Evolutionary conservation across 2,329 filamentous ascomycete genomes (phyloP).

Genomic region (Coniochaeta prunicola): DNA sequence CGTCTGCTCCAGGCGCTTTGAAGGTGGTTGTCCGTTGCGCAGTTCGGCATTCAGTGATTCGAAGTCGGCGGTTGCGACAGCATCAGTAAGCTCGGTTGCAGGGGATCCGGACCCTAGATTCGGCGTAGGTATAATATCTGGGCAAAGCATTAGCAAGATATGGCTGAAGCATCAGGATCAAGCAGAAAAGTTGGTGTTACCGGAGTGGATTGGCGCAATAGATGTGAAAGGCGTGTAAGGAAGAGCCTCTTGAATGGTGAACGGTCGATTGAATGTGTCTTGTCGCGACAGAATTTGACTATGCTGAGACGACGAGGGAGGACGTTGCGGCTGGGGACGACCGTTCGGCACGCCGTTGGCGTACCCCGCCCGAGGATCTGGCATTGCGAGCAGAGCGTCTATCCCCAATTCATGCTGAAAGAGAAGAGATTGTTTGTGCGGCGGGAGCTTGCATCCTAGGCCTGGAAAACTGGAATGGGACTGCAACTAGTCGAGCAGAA

Average conservation of each 20-base stretch:
- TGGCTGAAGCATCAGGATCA: neutral
- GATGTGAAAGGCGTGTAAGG: constrained; percentile 79
- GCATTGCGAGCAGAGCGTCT: neutral
- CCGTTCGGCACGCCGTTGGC: constrained; percentile 23
- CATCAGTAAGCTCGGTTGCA: constrained; percentile 40
- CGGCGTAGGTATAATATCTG: constrained; percentile 61
- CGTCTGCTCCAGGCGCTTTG: constrained; percentile 62
- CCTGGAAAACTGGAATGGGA: neutral
- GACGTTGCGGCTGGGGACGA: constrained; percentile 1
- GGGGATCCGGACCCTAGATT: constrained; percentile 49
- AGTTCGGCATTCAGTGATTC: constrained; percentile 68
- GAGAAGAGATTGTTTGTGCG: neutral
- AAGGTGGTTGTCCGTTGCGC: constrained; percentile 45
- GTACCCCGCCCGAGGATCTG: neutral
- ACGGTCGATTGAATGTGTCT: constrained; percentile 32
- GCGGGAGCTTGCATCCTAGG: neutral
- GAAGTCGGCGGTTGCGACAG: constrained; percentile 48
- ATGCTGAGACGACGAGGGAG: neutral
- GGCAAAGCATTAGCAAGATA: neutral
- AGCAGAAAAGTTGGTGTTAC: constrained; percentile 31
- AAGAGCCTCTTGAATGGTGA: constrained; percentile 66
- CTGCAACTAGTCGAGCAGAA: neutral
- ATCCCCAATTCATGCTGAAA: neutral
- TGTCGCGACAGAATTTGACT: constrained; percentile 3
- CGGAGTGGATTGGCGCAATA: constrained; percentile 69